These are phyloP conservation scores for Castanopsis chinensis DNA, from an alignment of 306 rosid species.

Conservation along the genomic window DNA sequence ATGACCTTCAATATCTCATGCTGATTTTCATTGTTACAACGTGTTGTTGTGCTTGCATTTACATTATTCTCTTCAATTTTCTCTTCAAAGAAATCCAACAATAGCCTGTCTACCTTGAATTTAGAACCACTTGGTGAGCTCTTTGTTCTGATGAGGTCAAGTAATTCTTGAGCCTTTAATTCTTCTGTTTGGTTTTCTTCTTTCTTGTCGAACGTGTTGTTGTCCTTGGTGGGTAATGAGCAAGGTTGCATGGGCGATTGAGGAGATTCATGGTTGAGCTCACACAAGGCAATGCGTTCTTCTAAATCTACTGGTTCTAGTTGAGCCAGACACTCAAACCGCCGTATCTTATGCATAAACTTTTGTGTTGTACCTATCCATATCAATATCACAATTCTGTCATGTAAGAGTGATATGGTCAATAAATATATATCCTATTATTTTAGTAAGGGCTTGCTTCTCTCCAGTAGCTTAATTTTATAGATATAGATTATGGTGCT, in stretches of 20 bases:
- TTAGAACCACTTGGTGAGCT: conserved; percentile 4
- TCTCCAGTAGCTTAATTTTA: too few species aligned
- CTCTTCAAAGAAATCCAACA: conserved; percentile 58
- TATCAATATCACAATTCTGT: not conserved
- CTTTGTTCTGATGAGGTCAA: conserved; percentile 24
- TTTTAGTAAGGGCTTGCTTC: too few species aligned
- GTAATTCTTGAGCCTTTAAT: conserved; percentile 25
- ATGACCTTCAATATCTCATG: conserved; percentile 27
- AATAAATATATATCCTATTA: too few species aligned
- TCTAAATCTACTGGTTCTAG: conserved; percentile 48
- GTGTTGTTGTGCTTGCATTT: not conserved
- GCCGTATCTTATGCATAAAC: conserved; percentile 35
- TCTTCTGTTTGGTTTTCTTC: not conserved
- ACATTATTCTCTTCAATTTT: conserved; percentile 17
- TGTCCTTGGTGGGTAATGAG: not conserved
- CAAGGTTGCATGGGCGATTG: not conserved
- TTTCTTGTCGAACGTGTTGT: not conserved
- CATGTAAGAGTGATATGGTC: not conserved
- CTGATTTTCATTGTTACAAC: not conserved
- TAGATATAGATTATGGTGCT: too few species aligned
- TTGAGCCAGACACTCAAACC: conserved; percentile 33
- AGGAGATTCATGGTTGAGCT: conserved; percentile 17
- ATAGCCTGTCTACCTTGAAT: conserved; percentile 36
- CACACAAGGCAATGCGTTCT: conserved; percentile 38
- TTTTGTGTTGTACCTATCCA: conserved; percentile 46